A percentile compares a stretch with the other conserved stretches of the same genome.
These are phyloP conservation scores for Bauhinia variegata DNA, from an alignment of 306 rosid genomes.

Conservation along the genomic window DNA sequence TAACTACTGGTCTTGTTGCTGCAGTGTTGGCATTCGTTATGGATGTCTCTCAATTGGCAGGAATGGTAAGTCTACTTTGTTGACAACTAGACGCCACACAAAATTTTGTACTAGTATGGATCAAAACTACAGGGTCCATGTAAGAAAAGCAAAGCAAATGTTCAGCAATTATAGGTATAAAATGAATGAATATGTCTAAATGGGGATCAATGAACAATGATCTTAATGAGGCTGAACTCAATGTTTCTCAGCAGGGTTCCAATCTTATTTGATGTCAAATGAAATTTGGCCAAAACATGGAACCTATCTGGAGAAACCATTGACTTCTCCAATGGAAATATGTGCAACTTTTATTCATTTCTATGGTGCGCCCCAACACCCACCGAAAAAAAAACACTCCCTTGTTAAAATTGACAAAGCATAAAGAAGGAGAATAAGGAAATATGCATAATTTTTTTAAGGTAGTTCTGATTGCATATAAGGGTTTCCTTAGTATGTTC, in stretches of 20 bases:
- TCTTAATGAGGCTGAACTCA: neutral
- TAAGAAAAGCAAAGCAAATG: neutral
- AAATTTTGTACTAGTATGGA: neutral
- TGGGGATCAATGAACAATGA: neutral
- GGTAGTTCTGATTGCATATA: neutral
- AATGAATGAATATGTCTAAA: neutral
- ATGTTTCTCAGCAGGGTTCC: neutral
- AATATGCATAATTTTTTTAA: neutral
- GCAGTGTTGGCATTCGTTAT: constrained; percentile 71
- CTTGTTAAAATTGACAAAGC: neutral
- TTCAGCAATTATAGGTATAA: constrained; percentile 17
- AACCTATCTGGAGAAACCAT: neutral
- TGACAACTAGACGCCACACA: neutral
- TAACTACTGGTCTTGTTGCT: constrained; percentile 74
- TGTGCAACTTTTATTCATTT: neutral
- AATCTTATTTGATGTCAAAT: too few species aligned
- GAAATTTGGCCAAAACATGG: too few species aligned
- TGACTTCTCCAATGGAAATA: neutral
- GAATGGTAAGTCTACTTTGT: constrained; percentile 68
- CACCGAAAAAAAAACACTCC: too few species aligned
- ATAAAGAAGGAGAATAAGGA: neutral
- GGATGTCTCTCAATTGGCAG: constrained; percentile 89
- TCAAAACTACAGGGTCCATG: neutral
- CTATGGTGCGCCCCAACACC: neutral
- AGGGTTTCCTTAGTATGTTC: constrained; percentile 4